phyloP scores from a whole-genome alignment of 306 rosid genomes.

The Spatholobus suberectus region DNA sequence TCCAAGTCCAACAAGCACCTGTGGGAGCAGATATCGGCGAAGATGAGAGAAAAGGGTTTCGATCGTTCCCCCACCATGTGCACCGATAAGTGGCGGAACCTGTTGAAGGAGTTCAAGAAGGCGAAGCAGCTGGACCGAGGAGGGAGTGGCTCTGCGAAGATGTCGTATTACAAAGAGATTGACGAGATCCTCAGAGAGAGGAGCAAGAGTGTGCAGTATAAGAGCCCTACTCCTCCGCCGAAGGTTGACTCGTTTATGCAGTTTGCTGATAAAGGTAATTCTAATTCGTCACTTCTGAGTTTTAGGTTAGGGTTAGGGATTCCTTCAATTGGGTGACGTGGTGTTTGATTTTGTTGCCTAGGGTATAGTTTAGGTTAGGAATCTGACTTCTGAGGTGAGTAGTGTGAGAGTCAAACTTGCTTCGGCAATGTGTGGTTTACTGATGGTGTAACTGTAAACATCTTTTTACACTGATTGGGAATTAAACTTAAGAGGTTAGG shows the following conservation, averaged over 20 bases:
- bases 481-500: background rate
- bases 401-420: background rate
- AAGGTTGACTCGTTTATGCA: conserved; percentile 89
- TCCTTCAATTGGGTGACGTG: background rate
- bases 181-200: conserved; percentile 87
- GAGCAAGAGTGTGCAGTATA: conserved; percentile 61
- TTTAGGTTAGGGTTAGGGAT: background rate
- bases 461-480: background rate
- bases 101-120: conserved; percentile 94
- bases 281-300: background rate
- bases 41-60: conserved; percentile 90
- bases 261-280: conserved; percentile 68
- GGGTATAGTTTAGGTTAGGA: background rate
- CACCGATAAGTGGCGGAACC: conserved; percentile 97
- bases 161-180: conserved; percentile 90
- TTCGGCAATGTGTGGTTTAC: background rate
- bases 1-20: conserved; percentile 92
- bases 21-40: conserved; percentile 92
- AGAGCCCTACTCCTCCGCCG: conserved; percentile 61
- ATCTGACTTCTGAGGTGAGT: background rate
- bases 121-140: conserved; percentile 79
- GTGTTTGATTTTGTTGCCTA: background rate
- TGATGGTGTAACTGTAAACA: background rate
- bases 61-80: conserved; percentile 97
- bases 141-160: conserved; percentile 86